Percentiles rank a stretch among this genome's conserved stretches.
Evolutionary conservation across 1,139 yeast genomes (phyloP).

Genomic region (Spathaspora sp.): DNA sequence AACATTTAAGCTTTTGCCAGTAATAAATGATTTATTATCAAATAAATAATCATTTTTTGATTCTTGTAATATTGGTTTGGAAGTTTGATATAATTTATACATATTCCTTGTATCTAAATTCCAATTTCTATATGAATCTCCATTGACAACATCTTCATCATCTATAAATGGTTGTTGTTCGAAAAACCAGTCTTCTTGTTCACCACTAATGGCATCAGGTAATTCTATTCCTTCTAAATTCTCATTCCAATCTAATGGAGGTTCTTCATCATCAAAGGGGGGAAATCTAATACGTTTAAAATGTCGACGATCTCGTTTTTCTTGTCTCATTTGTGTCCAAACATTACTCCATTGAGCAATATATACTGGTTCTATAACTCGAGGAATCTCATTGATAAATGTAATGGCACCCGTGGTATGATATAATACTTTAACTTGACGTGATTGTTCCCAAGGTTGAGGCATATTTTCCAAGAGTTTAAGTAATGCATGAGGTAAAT

Average conservation of each 20-base stretch:
- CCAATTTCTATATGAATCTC: constrained; percentile 79
- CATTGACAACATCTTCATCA: constrained; percentile 55
- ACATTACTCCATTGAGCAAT: constrained; percentile 94
- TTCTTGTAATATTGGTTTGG: constrained; percentile 66
- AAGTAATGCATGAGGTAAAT: constrained; percentile 91
- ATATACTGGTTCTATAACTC: constrained; percentile 90
- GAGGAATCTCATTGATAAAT: constrained; percentile 87
- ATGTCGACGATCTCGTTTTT: constrained; percentile 85
- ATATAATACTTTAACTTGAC: constrained; percentile 84
- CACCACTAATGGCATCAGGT: constrained; percentile 55
- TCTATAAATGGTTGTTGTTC: constrained; percentile 76
- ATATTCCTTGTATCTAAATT: constrained; percentile 57
- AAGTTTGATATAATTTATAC: constrained; percentile 63
- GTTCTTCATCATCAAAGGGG: constrained; percentile 97
- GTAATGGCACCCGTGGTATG: constrained; percentile 95
- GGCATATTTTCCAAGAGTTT: constrained; percentile 96
- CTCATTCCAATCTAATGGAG: constrained; percentile 81
- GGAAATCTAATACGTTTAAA: constrained; percentile 93
- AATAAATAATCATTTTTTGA: constrained; percentile 64
- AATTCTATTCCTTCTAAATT: constrained; percentile 61
- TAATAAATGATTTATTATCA: constrained; percentile 74
- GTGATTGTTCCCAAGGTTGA: constrained; percentile 93
- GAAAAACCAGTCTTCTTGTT: constrained; percentile 65
- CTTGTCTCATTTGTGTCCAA: constrained; percentile 93
- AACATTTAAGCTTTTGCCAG: constrained; percentile 86